phyloP scores from a whole-genome alignment of 192 early-diverging fungal genomes.

The Piromyces sp. region DNA sequence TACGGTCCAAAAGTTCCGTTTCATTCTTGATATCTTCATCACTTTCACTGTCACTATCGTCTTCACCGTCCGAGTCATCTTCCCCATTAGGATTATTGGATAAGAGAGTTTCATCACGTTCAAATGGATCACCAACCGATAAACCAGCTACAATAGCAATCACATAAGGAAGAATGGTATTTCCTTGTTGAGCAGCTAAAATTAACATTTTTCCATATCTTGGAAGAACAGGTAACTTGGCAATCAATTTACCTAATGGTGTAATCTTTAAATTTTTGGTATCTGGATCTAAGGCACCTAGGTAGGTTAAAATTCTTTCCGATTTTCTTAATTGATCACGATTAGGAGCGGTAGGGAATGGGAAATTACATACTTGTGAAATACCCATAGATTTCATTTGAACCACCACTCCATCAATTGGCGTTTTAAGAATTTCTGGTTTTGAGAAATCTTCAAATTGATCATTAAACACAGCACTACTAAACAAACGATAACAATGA shows the following conservation, averaged over 20 bases:
- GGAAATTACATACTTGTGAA: constrained; percentile 84
- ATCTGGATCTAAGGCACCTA: background rate
- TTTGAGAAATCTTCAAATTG: constrained; percentile 68
- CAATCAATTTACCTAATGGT: constrained; percentile 68
- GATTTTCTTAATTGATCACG: constrained; percentile 51
- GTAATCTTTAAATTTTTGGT: constrained; percentile 50
- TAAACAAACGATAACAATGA: constrained; percentile 90
- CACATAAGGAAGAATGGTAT: constrained; percentile 54
- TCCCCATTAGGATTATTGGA: constrained; percentile 26
- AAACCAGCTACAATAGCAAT: constrained; percentile 82
- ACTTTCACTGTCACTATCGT: constrained; percentile 25
- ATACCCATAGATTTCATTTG: constrained; percentile 98
- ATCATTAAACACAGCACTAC: constrained; percentile 79
- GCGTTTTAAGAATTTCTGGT: constrained; percentile 84
- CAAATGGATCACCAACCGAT: constrained; percentile 85
- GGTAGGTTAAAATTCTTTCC: constrained; percentile 26
- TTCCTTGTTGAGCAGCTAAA: constrained; percentile 61
- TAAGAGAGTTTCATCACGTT: constrained; percentile 47
- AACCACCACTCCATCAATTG: constrained; percentile 87
- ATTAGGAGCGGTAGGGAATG: constrained; percentile 89
- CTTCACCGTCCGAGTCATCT: constrained; percentile 10
- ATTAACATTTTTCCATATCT: constrained; percentile 84
- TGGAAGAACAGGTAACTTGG: constrained; percentile 78
- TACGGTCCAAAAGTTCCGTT: constrained; percentile 4
- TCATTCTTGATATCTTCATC: constrained; percentile 24